Conservation (phyloP, 2,329 filamentous ascomycete species). For the Claviceps arundinis region DNA sequence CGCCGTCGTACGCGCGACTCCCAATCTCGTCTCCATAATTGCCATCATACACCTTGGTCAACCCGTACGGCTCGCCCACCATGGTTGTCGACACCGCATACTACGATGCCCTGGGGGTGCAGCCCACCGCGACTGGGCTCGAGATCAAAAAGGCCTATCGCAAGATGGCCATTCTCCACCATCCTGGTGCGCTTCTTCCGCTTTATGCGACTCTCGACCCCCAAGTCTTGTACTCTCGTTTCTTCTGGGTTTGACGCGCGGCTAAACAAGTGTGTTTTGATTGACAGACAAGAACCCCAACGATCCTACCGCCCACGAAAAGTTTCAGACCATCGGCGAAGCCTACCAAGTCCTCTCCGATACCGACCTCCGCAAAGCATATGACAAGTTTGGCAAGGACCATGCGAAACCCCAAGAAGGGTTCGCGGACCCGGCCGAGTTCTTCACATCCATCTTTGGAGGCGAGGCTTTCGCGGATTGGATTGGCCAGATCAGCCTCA, state of each 20-base stretch:
- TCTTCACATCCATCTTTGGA: conserved; percentile 97
- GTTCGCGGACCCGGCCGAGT: conserved; percentile 92
- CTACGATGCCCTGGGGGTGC: conserved; percentile 76
- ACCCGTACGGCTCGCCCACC: conserved; percentile 14
- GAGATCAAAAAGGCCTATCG: conserved; percentile 97
- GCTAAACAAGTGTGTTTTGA: background rate
- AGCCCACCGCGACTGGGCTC: conserved; percentile 72
- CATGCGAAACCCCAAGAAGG: conserved; percentile 80
- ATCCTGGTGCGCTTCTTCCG: conserved; percentile 52
- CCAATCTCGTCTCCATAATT: background rate
- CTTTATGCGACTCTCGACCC: too few relatives aligned
- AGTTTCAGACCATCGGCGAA: conserved; percentile 78
- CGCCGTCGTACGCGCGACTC: background rate
- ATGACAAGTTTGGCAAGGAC: conserved; percentile 97
- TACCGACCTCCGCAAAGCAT: conserved; percentile 72
- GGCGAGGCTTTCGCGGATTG: conserved; percentile 92
- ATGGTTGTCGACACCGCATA: conserved; percentile 87
- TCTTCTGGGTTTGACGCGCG: background rate
- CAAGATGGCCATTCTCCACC: conserved; percentile 86
- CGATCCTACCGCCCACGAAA: conserved; percentile 83
- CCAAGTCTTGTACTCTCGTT: background rate
- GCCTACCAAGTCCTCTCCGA: conserved; percentile 76
- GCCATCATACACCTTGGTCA: background rate
- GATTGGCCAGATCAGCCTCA: conserved; percentile 95
- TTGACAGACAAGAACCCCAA: conserved; percentile 85